Percentiles rank a stretch among this genome's conserved stretches.
These are phyloP conservation scores for Gautieria morchelliformis DNA, from an alignment of 768 basidiomycete species.

Conservation along the genomic window DNA sequence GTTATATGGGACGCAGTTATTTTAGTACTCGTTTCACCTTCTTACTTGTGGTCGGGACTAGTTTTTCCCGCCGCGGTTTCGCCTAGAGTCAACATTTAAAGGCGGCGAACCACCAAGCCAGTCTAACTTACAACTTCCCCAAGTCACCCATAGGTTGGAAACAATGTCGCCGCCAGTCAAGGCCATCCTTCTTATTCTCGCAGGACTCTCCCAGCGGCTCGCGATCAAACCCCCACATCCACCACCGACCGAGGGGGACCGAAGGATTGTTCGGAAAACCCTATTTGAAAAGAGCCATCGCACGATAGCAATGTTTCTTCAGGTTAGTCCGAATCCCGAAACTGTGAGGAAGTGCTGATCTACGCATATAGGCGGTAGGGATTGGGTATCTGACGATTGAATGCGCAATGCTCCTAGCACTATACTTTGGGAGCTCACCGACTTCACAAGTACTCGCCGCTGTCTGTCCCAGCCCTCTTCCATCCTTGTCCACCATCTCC, in stretches of 20 bases:
- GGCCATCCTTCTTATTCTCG: neutral
- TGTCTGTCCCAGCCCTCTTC: too few relatives aligned
- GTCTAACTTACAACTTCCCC: neutral
- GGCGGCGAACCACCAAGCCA: neutral
- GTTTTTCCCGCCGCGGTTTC: too few relatives aligned
- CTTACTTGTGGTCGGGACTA: too few relatives aligned
- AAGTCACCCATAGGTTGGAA: neutral
- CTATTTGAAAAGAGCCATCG: neutral
- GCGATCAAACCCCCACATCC: neutral
- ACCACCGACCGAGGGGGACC: neutral
- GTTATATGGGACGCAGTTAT: too few relatives aligned
- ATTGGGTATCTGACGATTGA: neutral
- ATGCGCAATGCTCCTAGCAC: neutral
- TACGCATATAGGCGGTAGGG: neutral
- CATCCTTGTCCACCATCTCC: too few relatives aligned
- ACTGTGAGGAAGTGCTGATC: neutral
- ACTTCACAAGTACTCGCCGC: neutral
- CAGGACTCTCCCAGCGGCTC: neutral
- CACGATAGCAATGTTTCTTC: neutral
- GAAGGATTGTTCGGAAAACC: neutral
- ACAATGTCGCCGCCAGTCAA: neutral
- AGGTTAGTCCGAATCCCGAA: neutral
- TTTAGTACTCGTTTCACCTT: too few relatives aligned
- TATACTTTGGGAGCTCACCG: neutral
- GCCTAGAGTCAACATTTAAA: neutral